Evolutionary conservation across 2,329 filamentous ascomycete genomes (phyloP).

Genomic region (Tolypocladium nubicola): DNA sequence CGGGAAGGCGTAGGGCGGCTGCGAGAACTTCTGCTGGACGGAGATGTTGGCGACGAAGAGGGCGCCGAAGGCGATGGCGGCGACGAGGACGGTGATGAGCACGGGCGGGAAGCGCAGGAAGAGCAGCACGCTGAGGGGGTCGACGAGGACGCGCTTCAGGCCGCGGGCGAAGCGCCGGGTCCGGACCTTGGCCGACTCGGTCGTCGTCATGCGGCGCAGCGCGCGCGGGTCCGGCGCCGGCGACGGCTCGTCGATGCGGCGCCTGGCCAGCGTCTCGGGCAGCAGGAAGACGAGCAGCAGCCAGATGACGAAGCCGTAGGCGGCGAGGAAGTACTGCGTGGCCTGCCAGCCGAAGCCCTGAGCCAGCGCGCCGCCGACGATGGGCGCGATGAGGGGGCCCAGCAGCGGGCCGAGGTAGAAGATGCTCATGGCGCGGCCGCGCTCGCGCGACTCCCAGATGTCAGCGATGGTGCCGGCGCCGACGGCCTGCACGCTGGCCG

Average conservation of each 20-base stretch:
- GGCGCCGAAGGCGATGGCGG: slow-evolving; percentile 62
- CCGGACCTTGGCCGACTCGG: slow-evolving; percentile 47
- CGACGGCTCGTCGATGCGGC: slow-evolving; percentile 13
- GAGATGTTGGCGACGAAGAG: slow-evolving; percentile 73
- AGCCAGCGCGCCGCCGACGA: slow-evolving; percentile 65
- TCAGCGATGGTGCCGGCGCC: slow-evolving; percentile 77
- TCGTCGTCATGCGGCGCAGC: slow-evolving; percentile 43
- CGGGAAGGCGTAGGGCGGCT: slow-evolving; percentile 55
- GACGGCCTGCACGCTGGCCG: slow-evolving; percentile 72
- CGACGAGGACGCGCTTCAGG: slow-evolving; percentile 53
- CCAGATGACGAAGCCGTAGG: slow-evolving; percentile 53
- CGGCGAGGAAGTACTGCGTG: slow-evolving; percentile 67
- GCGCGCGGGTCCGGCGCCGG: not conserved
- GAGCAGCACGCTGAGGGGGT: slow-evolving; percentile 59
- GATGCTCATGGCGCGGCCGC: slow-evolving; percentile 69
- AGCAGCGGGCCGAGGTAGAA: slow-evolving; percentile 73
- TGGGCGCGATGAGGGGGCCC: slow-evolving; percentile 65
- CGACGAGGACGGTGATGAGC: slow-evolving; percentile 61
- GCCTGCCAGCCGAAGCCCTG: slow-evolving; percentile 62
- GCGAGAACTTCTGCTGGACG: slow-evolving; percentile 58
- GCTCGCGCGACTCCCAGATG: slow-evolving; percentile 62
- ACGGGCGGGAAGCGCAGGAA: slow-evolving; percentile 69
- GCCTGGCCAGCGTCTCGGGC: slow-evolving; percentile 50
- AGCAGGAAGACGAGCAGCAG: slow-evolving; percentile 48
- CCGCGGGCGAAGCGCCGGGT: slow-evolving; percentile 42